Evolutionary conservation across 2,329 filamentous ascomycete genomes (phyloP).

Genomic region (Aspergillus fischeri): DNA sequence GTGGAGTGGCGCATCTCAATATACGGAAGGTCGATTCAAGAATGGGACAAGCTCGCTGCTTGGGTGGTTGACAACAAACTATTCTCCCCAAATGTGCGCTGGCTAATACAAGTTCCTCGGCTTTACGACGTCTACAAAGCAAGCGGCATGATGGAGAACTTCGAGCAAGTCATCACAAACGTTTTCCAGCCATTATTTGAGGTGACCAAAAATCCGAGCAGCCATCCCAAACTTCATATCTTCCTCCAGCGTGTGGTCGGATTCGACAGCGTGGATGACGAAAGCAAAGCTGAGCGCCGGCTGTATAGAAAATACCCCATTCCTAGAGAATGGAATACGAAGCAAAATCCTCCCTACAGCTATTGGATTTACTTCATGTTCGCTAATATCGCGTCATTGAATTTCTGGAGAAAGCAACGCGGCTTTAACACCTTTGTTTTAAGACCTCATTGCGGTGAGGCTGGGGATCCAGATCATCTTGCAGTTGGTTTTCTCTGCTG

Average conservation of each 20-base stretch:
- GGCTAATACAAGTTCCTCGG: slow-evolving; percentile 92
- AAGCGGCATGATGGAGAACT: slow-evolving; percentile 78
- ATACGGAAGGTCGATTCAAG: slow-evolving; percentile 84
- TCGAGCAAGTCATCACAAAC: slow-evolving; percentile 85
- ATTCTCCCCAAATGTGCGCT: slow-evolving; percentile 95
- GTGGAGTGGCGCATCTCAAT: slow-evolving; percentile 98
- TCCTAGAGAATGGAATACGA: slow-evolving; percentile 81
- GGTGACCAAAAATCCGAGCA: slow-evolving; percentile 80
- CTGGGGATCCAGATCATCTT: slow-evolving; percentile 92
- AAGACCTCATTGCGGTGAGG: slow-evolving; percentile 92
- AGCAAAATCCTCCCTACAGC: slow-evolving; percentile 95
- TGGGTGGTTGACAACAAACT: slow-evolving; percentile 99
- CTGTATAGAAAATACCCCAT: slow-evolving; percentile 95
- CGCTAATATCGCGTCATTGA: slow-evolving; percentile 88
- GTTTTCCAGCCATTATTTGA: slow-evolving; percentile 93
- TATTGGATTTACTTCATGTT: slow-evolving; percentile 99
- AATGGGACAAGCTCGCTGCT: slow-evolving; percentile 95
- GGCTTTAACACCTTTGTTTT: slow-evolving; percentile 95
- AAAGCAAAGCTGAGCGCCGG: slow-evolving; percentile 91
- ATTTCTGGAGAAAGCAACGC: slow-evolving; percentile 82
- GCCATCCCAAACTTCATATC: slow-evolving; percentile 87
- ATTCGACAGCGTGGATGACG: slow-evolving; percentile 96
- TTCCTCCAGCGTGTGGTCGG: slow-evolving; percentile 95
- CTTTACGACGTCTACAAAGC: slow-evolving; percentile 95
- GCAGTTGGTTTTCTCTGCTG: slow-evolving; percentile 87